phyloP scores from a whole-genome alignment of 1,139 yeast genomes.

The Candida labiduridarum region DNA sequence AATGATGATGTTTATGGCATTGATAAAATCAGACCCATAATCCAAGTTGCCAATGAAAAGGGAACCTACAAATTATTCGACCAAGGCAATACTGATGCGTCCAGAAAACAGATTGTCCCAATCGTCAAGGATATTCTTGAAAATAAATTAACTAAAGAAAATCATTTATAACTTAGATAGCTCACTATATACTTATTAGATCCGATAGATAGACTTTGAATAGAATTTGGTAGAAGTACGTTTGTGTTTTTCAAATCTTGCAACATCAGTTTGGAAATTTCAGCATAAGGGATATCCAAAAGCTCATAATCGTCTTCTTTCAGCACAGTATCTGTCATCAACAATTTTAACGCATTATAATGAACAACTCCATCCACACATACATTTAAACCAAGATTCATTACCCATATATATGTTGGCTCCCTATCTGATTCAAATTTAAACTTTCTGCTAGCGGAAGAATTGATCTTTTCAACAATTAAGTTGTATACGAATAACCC shows the following conservation, averaged over 20 bases:
- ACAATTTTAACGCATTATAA: conserved; percentile 43
- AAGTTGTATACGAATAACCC: conserved; percentile 39
- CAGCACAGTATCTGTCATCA: conserved; percentile 20
- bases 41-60: conserved; percentile 14
- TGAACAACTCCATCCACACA: conserved; percentile 20
- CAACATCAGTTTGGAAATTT: conserved; percentile 27
- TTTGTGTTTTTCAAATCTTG: conserved; percentile 23
- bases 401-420: conserved; percentile 66
- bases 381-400: conserved; percentile 49
- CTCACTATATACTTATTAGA: conserved; percentile 13
- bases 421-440: conserved; percentile 65
- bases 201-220: conserved; percentile 12
- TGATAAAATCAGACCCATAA: conserved; percentile 15
- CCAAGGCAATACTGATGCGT: conserved; percentile 62
- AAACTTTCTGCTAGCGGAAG: conserved; percentile 48
- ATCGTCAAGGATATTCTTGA: conserved; percentile 39
- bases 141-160: conserved; percentile 1
- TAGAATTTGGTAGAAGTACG: conserved; percentile 18
- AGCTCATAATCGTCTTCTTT: conserved; percentile 39
- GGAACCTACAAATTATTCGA: conserved; percentile 35
- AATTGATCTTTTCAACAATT: conserved; percentile 48
- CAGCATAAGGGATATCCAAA: conserved; percentile 27
- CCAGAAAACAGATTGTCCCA: conserved; percentile 90
- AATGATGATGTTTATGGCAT: conserved; percentile 21
- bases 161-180: conserved; percentile 11